phyloP scores from a whole-genome alignment of 768 basidiomycete genomes.

The Rubroboletus pulcherrimus region DNA sequence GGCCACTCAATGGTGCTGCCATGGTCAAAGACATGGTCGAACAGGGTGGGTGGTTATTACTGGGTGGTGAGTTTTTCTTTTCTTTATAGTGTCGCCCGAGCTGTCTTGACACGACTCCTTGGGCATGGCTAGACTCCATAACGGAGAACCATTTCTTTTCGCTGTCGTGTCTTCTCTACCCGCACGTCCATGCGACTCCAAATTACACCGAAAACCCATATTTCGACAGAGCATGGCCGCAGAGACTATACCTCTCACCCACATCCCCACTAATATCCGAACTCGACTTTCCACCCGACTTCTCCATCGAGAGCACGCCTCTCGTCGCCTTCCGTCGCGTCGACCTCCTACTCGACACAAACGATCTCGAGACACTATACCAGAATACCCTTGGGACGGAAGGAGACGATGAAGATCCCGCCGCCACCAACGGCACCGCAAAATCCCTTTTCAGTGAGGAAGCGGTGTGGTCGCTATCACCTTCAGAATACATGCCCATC shows the following conservation, averaged over 20 bases:
- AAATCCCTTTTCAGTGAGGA: constrained; percentile 53
- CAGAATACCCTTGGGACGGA: constrained; percentile 19
- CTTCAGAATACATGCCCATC: constrained; percentile 48
- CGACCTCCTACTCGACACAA: constrained; percentile 51
- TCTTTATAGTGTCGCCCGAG: neutral
- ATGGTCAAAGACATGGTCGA: constrained; percentile 59
- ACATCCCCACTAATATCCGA: constrained; percentile 35
- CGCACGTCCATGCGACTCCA: constrained; percentile 64
- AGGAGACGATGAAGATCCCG: constrained; percentile 12
- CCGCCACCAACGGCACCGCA: constrained; percentile 22
- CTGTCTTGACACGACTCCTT: constrained; percentile 2
- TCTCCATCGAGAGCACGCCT: constrained; percentile 55
- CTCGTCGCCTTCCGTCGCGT: constrained; percentile 64
- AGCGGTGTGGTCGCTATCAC: constrained; percentile 48
- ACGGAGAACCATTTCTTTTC: constrained; percentile 76
- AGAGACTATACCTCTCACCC: constrained; percentile 59
- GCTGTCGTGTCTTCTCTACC: constrained; percentile 60
- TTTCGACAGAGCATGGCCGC: constrained; percentile 64
- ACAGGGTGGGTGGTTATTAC: constrained; percentile 65
- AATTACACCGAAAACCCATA: constrained; percentile 50
- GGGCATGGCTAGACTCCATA: constrained; percentile 49
- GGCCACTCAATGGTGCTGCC: constrained; percentile 37
- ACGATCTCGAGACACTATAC: constrained; percentile 48
- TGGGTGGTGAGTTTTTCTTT: constrained; percentile 49
- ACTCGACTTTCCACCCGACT: constrained; percentile 46